These are phyloP conservation scores for Chlorella sp. DNA, from an alignment of 139 green algal species.

Conservation along the genomic window DNA sequence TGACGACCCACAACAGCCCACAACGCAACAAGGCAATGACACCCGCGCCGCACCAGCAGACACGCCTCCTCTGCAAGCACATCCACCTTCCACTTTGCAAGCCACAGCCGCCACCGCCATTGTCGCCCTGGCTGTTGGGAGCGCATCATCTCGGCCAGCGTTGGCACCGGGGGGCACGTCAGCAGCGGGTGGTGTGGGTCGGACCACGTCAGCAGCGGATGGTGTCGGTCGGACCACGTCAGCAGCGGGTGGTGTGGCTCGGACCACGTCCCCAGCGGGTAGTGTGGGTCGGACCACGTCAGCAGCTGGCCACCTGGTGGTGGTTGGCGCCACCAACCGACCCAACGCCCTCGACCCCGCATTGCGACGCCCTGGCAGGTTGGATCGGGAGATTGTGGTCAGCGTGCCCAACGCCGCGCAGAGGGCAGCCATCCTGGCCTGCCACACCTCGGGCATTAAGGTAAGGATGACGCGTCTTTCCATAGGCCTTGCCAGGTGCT, in stretches of 20 bases:
- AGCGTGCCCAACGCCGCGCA: conserved; percentile 41
- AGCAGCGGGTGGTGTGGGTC: no score
- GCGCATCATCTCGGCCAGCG: no score
- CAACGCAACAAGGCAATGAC: not conserved
- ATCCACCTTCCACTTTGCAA: not conserved
- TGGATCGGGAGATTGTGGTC: conserved; percentile 85
- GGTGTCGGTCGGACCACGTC: no score
- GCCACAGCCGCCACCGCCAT: no score
- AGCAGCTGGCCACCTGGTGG: conserved; percentile 55
- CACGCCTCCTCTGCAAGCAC: not conserved
- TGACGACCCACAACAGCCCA: not conserved
- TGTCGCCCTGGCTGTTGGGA: no score
- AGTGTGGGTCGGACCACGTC: no score
- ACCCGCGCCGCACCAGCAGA: not conserved
- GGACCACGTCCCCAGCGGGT: no score
- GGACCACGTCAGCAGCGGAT: no score
- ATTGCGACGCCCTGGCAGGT: conserved; percentile 73
- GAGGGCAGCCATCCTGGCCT: conserved; percentile 35
- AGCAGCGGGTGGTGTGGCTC: no score
- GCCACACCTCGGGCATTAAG: conserved; percentile 1
- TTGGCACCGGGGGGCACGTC: no score
- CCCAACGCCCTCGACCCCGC: conserved; percentile 88
- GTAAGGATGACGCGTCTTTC: no score
- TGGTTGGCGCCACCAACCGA: conserved; percentile 83
- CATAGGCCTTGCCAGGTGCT: no score